Base-by-base conservation (phyloP, 768 basidiomycete genomes). In the Suillus clintonianus region DNA sequence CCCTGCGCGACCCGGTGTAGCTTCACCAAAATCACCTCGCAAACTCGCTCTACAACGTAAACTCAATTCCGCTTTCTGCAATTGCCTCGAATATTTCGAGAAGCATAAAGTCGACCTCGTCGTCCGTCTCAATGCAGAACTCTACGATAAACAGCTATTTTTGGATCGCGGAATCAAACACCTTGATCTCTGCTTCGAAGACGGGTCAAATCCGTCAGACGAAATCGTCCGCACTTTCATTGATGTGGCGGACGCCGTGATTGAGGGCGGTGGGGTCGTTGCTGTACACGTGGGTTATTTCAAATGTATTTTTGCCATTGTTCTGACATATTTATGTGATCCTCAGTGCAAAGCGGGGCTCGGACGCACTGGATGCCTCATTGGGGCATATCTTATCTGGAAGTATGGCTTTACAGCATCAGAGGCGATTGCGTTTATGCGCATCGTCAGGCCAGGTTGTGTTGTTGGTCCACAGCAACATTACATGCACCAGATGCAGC, bases 361-460 rank as follows among this genome's bases (percentile, higher is more conserved):
- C 13, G 97, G 97, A 27, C 85, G 97, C 61, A 99, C 97, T 7
- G 97, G 97, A 4, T 97, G 95, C 5, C 82, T 99, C 64, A 97
- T 99, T 65, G 97, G 97, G 41, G 97, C 97, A 10, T 99, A 98
- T 81, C 85, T 99, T 61, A 93, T 97, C 65, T 99, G 97, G 92
- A 98, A 98, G 77, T 97, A 98, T 70, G 94, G 93, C 24, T 99
- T 99, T 74, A 94, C 95, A 19, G 97, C 97, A 1, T 86, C 89
- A 58, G 94, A 99, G 78, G 97, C 91, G 6, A 99, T 99, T 62
- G 97, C 91, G 0, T 98, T 96, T 77, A 99, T 99, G 97, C 90
- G 97, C 22, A 94, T 99, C 68, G 89, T 97, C 61, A 89, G 97
- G 51, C 97, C 97, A 2, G 97, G 95, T 7, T 91, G 90, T 62